Evolutionary conservation across 2,329 filamentous ascomycete species (phyloP), one percentile per base, ranked within the genome.

Genomic region (Byssoonygena ceratinophila): DNA sequence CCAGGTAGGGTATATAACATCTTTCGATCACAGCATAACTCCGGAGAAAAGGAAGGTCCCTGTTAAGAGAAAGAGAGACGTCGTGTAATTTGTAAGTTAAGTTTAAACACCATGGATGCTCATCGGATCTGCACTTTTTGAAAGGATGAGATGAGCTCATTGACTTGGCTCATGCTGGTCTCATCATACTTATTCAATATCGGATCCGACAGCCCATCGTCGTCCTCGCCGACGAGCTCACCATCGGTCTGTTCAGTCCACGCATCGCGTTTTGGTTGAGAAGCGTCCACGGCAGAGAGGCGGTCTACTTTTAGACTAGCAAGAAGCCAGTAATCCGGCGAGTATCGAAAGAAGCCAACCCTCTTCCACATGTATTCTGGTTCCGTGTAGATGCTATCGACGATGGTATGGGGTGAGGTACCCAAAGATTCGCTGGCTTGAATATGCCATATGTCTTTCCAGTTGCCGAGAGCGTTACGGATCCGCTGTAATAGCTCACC

Each of bases 381-480:
- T 11, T 34, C 27, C 20, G 43, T 22, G 20, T 46, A 3, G 9
- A 7, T 46, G 29, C 11, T 31, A 31, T 46, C 43, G 43, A 46
- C 43, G 14, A 32, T 46, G 29, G 2, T 46, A 14, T 46, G 43
- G 2, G 43, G 43, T 14, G 29, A 32, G 16, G 43, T 32, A 20
- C 25, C 43, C 1, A 27, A 27, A 34, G 43, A 46, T 46, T 14
- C 43, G 27, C n/a, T 34, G 9, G 43, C 43, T 46, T 46, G 43
- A n/a, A 46, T 31, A 46, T 46, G 43, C 43, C 43, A 46, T 9
- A 34, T 46, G 27, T 46, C 43, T 22, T 46, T 46, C 43, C 43
- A 46, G 43, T 31, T 46, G 2, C 25, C 43, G 1, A 46, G 16
- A 12, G 43, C 43, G n/a, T 46, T 34, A 8, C 43, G 43, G 11